Base-by-base conservation (phyloP, 2,329 filamentous ascomycete genomes). In the Phialocephala subalpina region DNA sequence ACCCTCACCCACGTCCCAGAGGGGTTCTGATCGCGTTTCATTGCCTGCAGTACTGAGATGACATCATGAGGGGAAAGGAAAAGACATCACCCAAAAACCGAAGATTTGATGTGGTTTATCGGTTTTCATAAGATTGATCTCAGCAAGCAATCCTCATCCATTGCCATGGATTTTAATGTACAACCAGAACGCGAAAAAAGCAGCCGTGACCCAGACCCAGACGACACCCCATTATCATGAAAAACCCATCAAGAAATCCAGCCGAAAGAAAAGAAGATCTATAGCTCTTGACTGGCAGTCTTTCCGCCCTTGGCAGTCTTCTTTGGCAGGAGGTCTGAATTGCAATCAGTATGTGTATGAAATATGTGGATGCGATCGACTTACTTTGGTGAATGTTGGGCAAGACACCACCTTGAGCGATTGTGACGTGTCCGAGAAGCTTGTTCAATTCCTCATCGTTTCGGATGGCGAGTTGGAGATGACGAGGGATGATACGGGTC, bases 401-500 rank as follows among this genome's bases (percentile, higher is more conserved):
- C 72, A 97, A 87, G 74, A 97, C 94, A 94, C 93, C 93, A 86
- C 93, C 94, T 85, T 97, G 94, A 81, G 94, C 94, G 77, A 97
- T 97, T 80, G 94, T 97, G 83, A 97, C 94, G 81, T 97, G 93
- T 66, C 94, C 94, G 72, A 97, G 87, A 70, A 97, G 91, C 89
- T 97, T 98, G 92, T 98, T 97, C 92, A 98, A 83, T 85, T 99
- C 96, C 89, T 98, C 95, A 82, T 98, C 95, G 86, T 97, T 97
- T 79, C 96, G 91, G 86, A 99, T 99, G 83, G 96, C 96, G 76
- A 99, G 93, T 87, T 99, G 96, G 57, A 99, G 90, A 84, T 99
- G 96, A 83, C 96, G 94, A 73, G 96, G 96, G 69, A 98, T 99
- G 86, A 99, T 99, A 92, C 96, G 94, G 73, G 95, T 99, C 92